Base-by-base conservation (phyloP, 2,329 filamentous ascomycete genomes). In the Diaporthe batatas region DNA sequence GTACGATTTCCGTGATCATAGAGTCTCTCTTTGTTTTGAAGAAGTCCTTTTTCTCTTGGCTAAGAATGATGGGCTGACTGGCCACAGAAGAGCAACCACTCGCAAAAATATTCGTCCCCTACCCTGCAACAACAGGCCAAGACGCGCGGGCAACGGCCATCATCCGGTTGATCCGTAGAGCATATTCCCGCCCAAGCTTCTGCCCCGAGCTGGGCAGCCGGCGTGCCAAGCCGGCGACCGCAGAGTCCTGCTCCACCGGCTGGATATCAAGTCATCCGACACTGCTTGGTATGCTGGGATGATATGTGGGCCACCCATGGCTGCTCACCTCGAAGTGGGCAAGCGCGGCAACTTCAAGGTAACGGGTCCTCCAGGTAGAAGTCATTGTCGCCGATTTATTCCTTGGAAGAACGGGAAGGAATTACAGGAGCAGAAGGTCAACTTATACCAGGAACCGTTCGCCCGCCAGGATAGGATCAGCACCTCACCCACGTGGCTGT, bases 151-250 rank as follows among this genome's bases (percentile, higher is more conserved):
- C 25, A 53, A 21, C 62, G 62, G 62, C 14, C 62, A 67, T 53
- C 62, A 67, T 53, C 62, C 62, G 62, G 47, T 39, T 53, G 36
- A 21, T 12, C 25, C 21, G 29, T 39, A 18, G 53, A 44, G 44
- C 34, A 7, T 29, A 21, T 16, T 8, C 47, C 62, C 44, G 62
- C 16, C 44, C n/a, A 10, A 25, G 32, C 47, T 53, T 53, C 32
- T 53, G 6, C 47, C 6, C 62, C 42, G 32, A 36, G 29, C 55
- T 59, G 55, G 36, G 55, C 68, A 44, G 25, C 36, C 47, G 55
- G 42, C 8, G 21, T 36, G 68, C 47, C 55, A 70, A 70, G 68
- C 58, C 68, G 68, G 68, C 68, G 68, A 44, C 68, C 68, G 68
- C 68, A 62, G 44, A 53, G 68, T 14, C 23, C 21, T 53, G 49